Evolutionary conservation across 2,329 filamentous ascomycete genomes (phyloP), one percentile per base, ranked within the genome.

Genomic region (Colletotrichum trifolii): DNA sequence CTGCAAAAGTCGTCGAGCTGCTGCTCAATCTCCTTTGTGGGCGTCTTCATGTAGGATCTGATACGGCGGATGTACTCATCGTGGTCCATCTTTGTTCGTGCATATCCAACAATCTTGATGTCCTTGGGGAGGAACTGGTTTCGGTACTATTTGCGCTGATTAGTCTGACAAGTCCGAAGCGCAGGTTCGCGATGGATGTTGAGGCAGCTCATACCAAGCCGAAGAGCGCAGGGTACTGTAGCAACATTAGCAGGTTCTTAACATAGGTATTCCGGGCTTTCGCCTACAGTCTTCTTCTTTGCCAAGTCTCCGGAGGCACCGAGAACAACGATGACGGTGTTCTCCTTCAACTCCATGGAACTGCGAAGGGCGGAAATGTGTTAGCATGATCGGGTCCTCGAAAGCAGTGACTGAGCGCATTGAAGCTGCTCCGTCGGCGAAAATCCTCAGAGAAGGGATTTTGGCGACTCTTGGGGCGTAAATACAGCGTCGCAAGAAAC

Each of bases 71-170:
- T 87, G 84, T 92, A 98, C 80, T 99, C 96, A 69, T 93, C 90
- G 75, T 95, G 94, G 83, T 98, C 94, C 96, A 99, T 99, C 86
- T 97, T 97, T 73, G 96, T 99, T 78, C 96, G 91, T 74, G 96
- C 96, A 93, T 99, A 99, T 84, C 96, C 96, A 74, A 99, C 89
- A 77, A 99, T 97, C 81, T 90, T 92, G 81, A 97, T 94, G 80
- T 96, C 94, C 82, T 97, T 97, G 73, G 89, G 96, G 55, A 99
- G 92, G 85, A 98, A 99, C 82, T 97, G 95, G 85, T 99, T 99
- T 77, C 96, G 93, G 84, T 95, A 97, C 94, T 97, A 76, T 46
- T 56, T 53, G 54, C 17, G 43, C 54, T 33, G 35, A 60, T 66
- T 64, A 66, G 60, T 49, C 48, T 47, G 39, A 40, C 47, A 56